phyloP scores from a whole-genome alignment of 1,284 basidiomycete species.

The Apiotrichum siamense region DNA sequence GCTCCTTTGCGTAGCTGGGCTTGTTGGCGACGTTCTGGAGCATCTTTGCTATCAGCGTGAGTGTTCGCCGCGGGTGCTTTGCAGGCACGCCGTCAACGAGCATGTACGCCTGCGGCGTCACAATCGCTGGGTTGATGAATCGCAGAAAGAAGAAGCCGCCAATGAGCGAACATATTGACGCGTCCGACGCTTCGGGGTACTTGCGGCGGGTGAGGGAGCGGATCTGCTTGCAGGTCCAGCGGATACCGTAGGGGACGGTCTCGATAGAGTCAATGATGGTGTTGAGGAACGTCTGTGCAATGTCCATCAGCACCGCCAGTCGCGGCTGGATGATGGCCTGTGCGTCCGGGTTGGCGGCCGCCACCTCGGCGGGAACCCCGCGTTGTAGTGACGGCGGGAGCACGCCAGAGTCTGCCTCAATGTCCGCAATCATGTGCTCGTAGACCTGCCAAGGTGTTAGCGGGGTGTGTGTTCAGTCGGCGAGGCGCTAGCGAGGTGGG shows the following conservation, averaged over 20 bases:
- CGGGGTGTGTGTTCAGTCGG: too few relatives aligned
- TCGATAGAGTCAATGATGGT: constrained; percentile 99
- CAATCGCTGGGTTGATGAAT: constrained; percentile 99
- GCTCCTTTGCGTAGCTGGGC: constrained; percentile 94
- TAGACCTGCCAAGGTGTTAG: constrained; percentile 60
- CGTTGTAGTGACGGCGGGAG: constrained; percentile 83
- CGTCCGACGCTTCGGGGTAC: constrained; percentile 95
- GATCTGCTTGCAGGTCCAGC: constrained; percentile 99
- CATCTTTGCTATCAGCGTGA: constrained; percentile 99
- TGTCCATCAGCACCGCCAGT: constrained; percentile 97
- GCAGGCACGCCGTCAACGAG: constrained; percentile 94
- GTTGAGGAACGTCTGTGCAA: constrained; percentile 90
- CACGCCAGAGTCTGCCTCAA: constrained; percentile 90
- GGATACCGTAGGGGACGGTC: constrained; percentile 94
- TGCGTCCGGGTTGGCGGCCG: constrained; percentile 85
- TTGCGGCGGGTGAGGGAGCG: constrained; percentile 92
- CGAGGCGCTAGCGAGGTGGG: too few relatives aligned
- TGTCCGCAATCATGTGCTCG: constrained; percentile 97
- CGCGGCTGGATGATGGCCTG: constrained; percentile 95
- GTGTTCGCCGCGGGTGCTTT: constrained; percentile 89
- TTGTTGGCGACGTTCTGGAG: constrained; percentile 98
- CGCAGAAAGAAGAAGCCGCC: constrained; percentile 99
- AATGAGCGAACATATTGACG: constrained; percentile 95
- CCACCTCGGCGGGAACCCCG: constrained; percentile 88
- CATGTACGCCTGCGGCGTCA: constrained; percentile 99